A percentile compares a stretch with the other conserved stretches of the same genome.
These are phyloP conservation scores for Tirmania nivea DNA, from an alignment of 495 filamentous ascomycete species.

Conservation along the genomic window DNA sequence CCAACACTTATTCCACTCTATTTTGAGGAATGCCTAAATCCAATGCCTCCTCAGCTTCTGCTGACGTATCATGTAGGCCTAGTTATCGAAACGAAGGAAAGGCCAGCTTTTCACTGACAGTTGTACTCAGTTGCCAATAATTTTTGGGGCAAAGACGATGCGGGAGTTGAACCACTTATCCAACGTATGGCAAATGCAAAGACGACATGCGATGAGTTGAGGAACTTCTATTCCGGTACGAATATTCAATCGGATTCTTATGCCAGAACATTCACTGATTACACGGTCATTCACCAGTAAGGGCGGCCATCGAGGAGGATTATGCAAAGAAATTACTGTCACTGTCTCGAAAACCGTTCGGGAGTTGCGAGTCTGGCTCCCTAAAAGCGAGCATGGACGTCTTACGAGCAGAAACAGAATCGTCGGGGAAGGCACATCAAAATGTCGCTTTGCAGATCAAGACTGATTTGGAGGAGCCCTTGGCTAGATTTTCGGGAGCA, in stretches of 20 bases:
- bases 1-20: no score
- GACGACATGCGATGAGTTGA: slow-evolving; percentile 83
- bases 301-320: slow-evolving; percentile 88
- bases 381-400: slow-evolving; percentile 66
- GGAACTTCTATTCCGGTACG: slow-evolving; percentile 70
- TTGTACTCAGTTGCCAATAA: slow-evolving; percentile 67
- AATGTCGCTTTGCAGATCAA: slow-evolving; percentile 86
- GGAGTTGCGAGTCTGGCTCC: slow-evolving; percentile 70
- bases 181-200: slow-evolving; percentile 95
- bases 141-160: slow-evolving; percentile 99
- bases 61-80: background rate
- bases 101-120: background rate
- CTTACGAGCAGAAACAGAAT: slow-evolving; percentile 75
- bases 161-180: slow-evolving; percentile 75
- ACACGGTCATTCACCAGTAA: slow-evolving; percentile 30
- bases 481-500: slow-evolving; percentile 74
- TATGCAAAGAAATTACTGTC: slow-evolving; percentile 81
- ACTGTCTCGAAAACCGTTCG: slow-evolving; percentile 70
- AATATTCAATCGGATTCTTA: background rate
- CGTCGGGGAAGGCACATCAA: slow-evolving; percentile 82
- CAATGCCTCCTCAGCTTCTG: background rate
- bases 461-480: slow-evolving; percentile 83
- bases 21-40: background rate
- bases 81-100: background rate
- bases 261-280: background rate